A percentile compares a stretch with the other conserved stretches of the same genome.
phyloP scores from a whole-genome alignment of 2,329 filamentous ascomycete genomes.

The Ophiostoma angusticollis region DNA sequence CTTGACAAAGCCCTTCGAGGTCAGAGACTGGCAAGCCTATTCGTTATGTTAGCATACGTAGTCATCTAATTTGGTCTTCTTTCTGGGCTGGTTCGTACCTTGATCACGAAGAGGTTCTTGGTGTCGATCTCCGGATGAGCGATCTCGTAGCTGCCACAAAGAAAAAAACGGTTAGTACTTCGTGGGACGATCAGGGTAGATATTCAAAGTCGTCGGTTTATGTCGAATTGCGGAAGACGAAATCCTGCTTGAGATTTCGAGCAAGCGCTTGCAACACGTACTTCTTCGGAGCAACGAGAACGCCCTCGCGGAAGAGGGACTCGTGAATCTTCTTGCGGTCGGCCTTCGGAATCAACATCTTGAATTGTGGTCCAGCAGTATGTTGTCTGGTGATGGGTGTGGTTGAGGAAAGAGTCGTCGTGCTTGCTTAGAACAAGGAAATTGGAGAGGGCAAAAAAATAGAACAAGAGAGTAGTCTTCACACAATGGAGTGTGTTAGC shows the following conservation, averaged over 20 bases:
- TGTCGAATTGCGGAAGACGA: background rate
- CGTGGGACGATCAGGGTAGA: background rate
- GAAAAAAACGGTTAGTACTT: conserved; percentile 3
- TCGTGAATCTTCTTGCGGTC: conserved; percentile 99
- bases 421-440: conserved; percentile 2
- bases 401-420: conserved; percentile 7
- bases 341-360: conserved; percentile 98
- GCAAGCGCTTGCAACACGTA: conserved; percentile 8
- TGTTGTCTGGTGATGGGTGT: conserved; percentile 23
- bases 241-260: no score
- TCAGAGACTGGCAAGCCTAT: conserved; percentile 89
- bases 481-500: conserved; percentile 1
- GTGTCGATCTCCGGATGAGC: conserved; percentile 89
- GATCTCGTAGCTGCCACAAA: conserved; percentile 20
- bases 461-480: background rate
- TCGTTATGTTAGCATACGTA: background rate
- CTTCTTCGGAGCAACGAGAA: conserved; percentile 97
- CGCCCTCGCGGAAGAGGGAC: conserved; percentile 80
- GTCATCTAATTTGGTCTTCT: background rate
- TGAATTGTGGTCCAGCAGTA: conserved; percentile 23
- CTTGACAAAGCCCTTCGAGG: conserved; percentile 95
- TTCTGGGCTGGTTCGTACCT: conserved; percentile 30
- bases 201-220: background rate
- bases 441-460: conserved; percentile 9
- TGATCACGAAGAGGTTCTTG: conserved; percentile 99